Percentiles rank a stretch among this genome's conserved stretches.
phyloP scores from a whole-genome alignment of 257 asterid genomes.

The Thymus mandschuricus region DNA sequence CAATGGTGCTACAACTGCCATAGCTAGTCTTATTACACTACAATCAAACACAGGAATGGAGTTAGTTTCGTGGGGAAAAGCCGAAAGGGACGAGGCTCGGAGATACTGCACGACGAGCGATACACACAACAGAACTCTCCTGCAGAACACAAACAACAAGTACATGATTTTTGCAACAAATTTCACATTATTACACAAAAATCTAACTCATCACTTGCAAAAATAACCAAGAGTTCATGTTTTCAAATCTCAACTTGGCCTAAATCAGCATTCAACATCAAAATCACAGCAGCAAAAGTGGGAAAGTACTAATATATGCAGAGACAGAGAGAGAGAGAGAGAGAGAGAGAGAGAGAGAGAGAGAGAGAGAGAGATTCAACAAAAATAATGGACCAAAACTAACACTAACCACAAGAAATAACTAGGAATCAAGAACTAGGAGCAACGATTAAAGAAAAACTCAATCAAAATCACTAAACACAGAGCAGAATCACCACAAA shows the following conservation, averaged over 20 bases:
- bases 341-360: no score
- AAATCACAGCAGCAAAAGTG: no score
- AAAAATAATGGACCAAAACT: not conserved
- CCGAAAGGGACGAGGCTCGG: not conserved
- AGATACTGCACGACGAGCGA: not conserved
- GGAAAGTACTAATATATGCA: no score
- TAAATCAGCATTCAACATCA: no score
- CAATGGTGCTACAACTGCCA: conserved; percentile 38
- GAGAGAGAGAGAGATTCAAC: no score
- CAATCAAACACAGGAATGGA: not conserved
- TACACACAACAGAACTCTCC: not conserved
- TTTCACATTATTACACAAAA: not conserved
- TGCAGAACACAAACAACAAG: conserved; percentile 12
- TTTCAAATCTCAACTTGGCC: no score
- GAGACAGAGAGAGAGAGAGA: no score
- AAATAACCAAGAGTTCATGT: not conserved
- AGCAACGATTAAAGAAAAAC: conserved; percentile 14
- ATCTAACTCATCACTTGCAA: not conserved
- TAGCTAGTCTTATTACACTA: conserved; percentile 5
- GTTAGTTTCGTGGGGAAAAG: not conserved
- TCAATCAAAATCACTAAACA: not conserved
- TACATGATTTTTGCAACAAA: not conserved
- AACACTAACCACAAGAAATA: not conserved
- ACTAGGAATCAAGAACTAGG: not conserved
- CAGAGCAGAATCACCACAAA: conserved; percentile 4